Percentiles rank a stretch among this genome's conserved stretches.
Evolutionary conservation across 2,329 filamentous ascomycete species (phyloP).

Genomic region (Ceratocystis smalleyi): DNA sequence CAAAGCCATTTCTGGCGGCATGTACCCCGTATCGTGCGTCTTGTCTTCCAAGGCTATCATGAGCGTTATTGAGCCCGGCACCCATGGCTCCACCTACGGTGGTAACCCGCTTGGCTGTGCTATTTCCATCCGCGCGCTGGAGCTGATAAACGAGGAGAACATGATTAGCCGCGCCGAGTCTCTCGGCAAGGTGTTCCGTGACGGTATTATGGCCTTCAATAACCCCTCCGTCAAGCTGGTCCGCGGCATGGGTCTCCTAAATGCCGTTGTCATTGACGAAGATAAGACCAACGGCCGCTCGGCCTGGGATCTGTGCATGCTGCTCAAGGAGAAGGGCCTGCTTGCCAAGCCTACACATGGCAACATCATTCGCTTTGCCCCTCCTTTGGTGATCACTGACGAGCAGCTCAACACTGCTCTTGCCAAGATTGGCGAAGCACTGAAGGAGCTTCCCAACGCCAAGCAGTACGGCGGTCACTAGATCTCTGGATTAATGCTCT

Average conservation of each 20-base stretch:
- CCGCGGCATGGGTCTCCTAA: conserved; percentile 83
- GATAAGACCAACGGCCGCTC: conserved; percentile 66
- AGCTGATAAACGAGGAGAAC: conserved; percentile 83
- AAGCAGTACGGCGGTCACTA: conserved; percentile 27
- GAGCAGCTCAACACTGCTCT: conserved; percentile 66
- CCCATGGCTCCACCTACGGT: conserved; percentile 95
- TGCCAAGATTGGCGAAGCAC: conserved; percentile 62
- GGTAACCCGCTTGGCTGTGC: conserved; percentile 93
- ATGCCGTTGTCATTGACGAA: conserved; percentile 94
- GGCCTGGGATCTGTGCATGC: conserved; percentile 91
- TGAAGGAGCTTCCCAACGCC: conserved; percentile 61
- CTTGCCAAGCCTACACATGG: conserved; percentile 96
- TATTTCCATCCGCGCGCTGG: conserved; percentile 84
- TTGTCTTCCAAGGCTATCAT: conserved; percentile 80
- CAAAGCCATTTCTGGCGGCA: conserved; percentile 94
- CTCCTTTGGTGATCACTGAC: conserved; percentile 85
- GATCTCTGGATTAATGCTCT: conserved; percentile 3
- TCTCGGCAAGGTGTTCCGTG: conserved; percentile 69
- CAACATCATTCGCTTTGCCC: conserved; percentile 97
- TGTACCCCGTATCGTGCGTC: conserved; percentile 97
- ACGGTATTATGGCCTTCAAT: conserved; percentile 58
- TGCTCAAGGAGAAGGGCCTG: conserved; percentile 89
- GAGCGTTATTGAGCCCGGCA: conserved; percentile 89
- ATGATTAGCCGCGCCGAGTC: conserved; percentile 69
- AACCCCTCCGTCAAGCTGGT: conserved; percentile 68